phyloP scores from a whole-genome alignment of 2,329 filamentous ascomycete genomes.

The Exophiala viscosa region DNA sequence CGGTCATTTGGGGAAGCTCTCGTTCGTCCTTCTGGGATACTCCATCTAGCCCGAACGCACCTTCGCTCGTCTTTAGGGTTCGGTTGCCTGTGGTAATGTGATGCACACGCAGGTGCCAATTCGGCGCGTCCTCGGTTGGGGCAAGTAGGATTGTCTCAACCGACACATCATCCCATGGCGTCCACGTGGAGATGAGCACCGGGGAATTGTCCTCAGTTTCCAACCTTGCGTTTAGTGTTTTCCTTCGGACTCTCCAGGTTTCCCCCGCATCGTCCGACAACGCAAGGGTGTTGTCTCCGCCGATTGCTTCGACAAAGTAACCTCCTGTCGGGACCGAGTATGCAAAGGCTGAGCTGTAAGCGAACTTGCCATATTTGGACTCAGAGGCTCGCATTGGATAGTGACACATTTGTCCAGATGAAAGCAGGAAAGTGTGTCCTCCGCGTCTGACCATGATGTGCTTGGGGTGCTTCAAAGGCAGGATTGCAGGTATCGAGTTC shows the following conservation, averaged over 20 bases:
- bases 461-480: conserved; percentile 62
- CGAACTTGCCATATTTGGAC: conserved; percentile 76
- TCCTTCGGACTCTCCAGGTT: conserved; percentile 71
- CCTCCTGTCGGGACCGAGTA: conserved; percentile 74
- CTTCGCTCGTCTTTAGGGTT: conserved; percentile 68
- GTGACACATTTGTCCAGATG: conserved; percentile 74
- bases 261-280: conserved; percentile 74
- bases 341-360: conserved; percentile 70
- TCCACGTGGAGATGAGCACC: conserved; percentile 66
- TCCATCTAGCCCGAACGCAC: conserved; percentile 66
- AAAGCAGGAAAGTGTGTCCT: conserved; percentile 72
- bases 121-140: conserved; percentile 54
- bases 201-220: conserved; percentile 54
- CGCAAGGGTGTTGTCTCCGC: conserved; percentile 70
- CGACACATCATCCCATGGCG: conserved; percentile 65
- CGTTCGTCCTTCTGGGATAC: conserved; percentile 58
- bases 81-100: conserved; percentile 55
- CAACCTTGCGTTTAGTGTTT: conserved; percentile 62
- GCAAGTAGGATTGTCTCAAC: conserved; percentile 65
- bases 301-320: conserved; percentile 72
- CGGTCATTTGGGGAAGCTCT: conserved; percentile 44
- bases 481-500: conserved; percentile 55
- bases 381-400: conserved; percentile 79
- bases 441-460: conserved; percentile 69
- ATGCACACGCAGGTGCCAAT: conserved; percentile 69